Base-by-base conservation (phyloP, 805 yeast species). In the Cyberlindnera maritima region DNA sequence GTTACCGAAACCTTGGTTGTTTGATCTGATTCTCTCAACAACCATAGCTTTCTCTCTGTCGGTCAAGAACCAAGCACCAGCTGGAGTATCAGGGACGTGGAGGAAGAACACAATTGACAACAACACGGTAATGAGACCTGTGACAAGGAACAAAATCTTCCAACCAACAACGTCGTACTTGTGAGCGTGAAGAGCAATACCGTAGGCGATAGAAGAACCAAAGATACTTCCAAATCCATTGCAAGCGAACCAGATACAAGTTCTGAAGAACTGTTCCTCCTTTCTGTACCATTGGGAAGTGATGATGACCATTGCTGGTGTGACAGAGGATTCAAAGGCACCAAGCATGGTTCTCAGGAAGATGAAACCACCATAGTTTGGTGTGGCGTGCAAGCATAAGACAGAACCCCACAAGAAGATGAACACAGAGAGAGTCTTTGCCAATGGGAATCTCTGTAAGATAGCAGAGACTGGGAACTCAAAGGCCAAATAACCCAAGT, bases 401-500 rank as follows among this genome's bases (percentile, higher is more conserved):
- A 80, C 61, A 26, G 59, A 56, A 17, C 89, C 89, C 90, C 91
- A 85, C 0, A 76, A 37, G 15, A 80, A 58, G 29, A 83, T 72
- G 47, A 74, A 72, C 0, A 63, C 50, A 13, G 77, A 66, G 3
- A 75, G 67, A 4, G 79, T 63, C 52, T 76, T 79, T 8, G 80
- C 74, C 52, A 84, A 68, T 3, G 83, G 84, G 41, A 79, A 74
- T 45, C 70, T 69, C 60, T 85, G 89, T 20, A 81, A 57, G 1
- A 72, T 37, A 35, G 66, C 55, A 14, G 70, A 61, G 3, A 76
- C 71, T 3, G 81, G 77, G 48, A 75, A 67, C 53, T 80, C 83
- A 58, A 80, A 82, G 2, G 67, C 69, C 41, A 84, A 61, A 57
- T 83, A 85, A 3, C 90, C 91, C 36, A 85, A 61, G 57, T 80